phyloP scores from a whole-genome alignment of 2,329 filamentous ascomycete species.

The Trichophyton benhamiae region DNA sequence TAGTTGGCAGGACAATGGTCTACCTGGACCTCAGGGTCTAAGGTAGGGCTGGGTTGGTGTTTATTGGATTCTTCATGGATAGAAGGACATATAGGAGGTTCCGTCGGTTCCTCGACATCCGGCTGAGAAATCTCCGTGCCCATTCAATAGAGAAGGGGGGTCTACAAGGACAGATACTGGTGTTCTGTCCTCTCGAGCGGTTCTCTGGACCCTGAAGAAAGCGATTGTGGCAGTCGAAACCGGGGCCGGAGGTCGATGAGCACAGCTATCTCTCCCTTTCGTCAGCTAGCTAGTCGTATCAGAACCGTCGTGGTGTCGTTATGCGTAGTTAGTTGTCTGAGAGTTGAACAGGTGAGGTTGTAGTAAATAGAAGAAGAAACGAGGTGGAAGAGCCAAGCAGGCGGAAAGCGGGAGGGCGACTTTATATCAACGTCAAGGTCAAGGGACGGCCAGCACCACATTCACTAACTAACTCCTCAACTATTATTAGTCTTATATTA shows the following conservation, averaged over 20 bases:
- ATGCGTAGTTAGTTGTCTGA: not conserved
- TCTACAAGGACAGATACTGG: slow-evolving; percentile 3
- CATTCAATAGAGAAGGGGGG: slow-evolving; percentile 24
- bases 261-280: not conserved
- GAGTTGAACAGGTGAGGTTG: not conserved
- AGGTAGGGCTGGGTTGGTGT: slow-evolving; percentile 13
- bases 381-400: not conserved
- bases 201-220: not conserved
- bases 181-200: not conserved
- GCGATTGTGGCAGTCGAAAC: not conserved
- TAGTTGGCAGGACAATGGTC: slow-evolving; percentile 7
- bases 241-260: not conserved
- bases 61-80: slow-evolving; percentile 17
- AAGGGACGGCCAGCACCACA: not conserved
- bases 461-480: not conserved
- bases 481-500: not conserved
- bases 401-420: not conserved
- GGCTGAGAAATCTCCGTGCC: slow-evolving; percentile 27
- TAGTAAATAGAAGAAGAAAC: not conserved
- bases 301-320: not conserved
- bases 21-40: slow-evolving; percentile 12
- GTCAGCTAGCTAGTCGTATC: not conserved
- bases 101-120: slow-evolving; percentile 33
- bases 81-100: slow-evolving; percentile 29
- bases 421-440: slow-evolving; percentile 1